Conservation (phyloP, 176 grass and related monocot genomes). For the Zoysia japonica region DNA sequence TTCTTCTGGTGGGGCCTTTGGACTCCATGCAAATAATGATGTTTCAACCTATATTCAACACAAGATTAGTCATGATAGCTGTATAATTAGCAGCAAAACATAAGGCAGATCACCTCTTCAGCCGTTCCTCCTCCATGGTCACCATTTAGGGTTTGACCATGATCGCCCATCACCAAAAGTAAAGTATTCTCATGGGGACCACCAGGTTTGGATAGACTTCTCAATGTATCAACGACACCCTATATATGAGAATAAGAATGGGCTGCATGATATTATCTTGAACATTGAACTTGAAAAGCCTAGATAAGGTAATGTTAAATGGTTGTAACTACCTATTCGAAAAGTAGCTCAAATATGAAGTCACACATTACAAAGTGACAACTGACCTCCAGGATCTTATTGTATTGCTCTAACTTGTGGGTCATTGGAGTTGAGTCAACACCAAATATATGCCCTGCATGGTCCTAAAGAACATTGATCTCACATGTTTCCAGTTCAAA, state of each 20-base stretch:
- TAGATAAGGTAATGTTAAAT: constrained; percentile 12
- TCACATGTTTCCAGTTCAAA: constrained; percentile 45
- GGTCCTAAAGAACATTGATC: constrained; percentile 76
- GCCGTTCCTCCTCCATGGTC: constrained; percentile 94
- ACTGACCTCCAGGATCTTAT: constrained; percentile 72
- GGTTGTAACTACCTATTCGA: not conserved
- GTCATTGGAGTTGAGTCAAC: constrained; percentile 91
- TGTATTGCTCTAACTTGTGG: constrained; percentile 93
- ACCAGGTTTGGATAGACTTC: constrained; percentile 61
- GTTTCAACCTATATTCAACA: constrained; percentile 77
- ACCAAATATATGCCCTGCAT: constrained; percentile 98
- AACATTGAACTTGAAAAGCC: constrained; percentile 1
- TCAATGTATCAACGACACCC: constrained; percentile 76
- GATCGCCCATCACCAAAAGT: constrained; percentile 96
- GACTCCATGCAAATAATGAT: constrained; percentile 83
- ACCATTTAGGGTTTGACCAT: constrained; percentile 96
- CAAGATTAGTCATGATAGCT: constrained; percentile 30
- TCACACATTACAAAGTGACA: not conserved
- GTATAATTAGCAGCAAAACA: constrained; percentile 28
- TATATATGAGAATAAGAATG: constrained; percentile 32
- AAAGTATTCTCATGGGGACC: constrained; percentile 85
- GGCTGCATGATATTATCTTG: not conserved
- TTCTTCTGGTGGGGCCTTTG: constrained; percentile 57
- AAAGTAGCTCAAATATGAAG: constrained; percentile 1
- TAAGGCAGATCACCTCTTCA: constrained; percentile 71